Conservation (phyloP, 768 basidiomycete genomes). For the Erythrobasidium yunnanense region DNA sequence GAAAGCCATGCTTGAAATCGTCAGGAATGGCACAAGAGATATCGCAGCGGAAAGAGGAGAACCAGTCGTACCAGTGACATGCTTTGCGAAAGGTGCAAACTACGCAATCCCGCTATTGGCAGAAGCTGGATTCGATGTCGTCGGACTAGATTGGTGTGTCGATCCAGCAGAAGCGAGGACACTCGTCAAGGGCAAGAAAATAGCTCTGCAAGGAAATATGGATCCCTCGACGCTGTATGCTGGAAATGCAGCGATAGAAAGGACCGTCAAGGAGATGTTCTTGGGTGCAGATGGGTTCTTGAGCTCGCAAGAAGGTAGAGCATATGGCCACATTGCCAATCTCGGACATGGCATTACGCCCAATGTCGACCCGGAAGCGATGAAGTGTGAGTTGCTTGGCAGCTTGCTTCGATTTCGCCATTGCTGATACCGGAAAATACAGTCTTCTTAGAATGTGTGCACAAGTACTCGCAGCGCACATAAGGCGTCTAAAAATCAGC, state of each 20-base stretch:
- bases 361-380: slow-evolving; percentile 82
- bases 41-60: slow-evolving; percentile 40
- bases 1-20: slow-evolving; percentile 58
- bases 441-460: slow-evolving; percentile 23
- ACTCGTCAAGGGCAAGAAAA: slow-evolving; percentile 50
- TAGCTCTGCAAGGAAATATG: slow-evolving; percentile 81
- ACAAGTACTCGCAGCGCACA: slow-evolving; percentile 26
- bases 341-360: slow-evolving; percentile 96
- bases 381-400: slow-evolving; percentile 51
- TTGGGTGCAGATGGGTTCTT: slow-evolving; percentile 54
- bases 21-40: slow-evolving; percentile 52
- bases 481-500: too few relatives aligned
- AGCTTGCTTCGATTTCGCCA: slow-evolving; percentile 65
- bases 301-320: slow-evolving; percentile 46
- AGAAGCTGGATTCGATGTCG: slow-evolving; percentile 65
- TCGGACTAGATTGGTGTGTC: slow-evolving; percentile 85
- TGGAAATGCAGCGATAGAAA: slow-evolving; percentile 72
- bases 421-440: slow-evolving; percentile 33
- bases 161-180: slow-evolving; percentile 61
- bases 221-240: slow-evolving; percentile 82
- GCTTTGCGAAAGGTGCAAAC: slow-evolving; percentile 92
- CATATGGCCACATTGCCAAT: slow-evolving; percentile 86
- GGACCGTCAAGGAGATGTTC: slow-evolving; percentile 67
- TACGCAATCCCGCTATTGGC: slow-evolving; percentile 55
- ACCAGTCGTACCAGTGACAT: slow-evolving; percentile 59